Evolutionary conservation across 495 filamentous ascomycete species (phyloP), one percentile per base, ranked within the genome.

Genomic region (Aspergillus cavernicola): DNA sequence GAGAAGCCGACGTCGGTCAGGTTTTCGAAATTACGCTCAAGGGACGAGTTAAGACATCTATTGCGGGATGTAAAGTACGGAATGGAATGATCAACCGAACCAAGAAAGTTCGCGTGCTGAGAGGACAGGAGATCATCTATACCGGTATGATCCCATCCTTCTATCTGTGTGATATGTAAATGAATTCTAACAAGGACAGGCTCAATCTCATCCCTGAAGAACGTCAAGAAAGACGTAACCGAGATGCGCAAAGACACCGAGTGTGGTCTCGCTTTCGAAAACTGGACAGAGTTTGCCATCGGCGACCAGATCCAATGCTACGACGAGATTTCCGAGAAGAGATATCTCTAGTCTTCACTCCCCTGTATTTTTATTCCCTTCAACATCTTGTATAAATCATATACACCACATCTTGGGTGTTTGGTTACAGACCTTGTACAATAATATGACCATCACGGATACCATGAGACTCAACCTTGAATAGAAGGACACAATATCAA

Each of bases 221-320:
- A 92, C 59, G 81, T 87, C 65, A 95, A 97, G 79, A 93, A 95
- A 59, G 89, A 96, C 62, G 85, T 91, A 6, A 73, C 74, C 7
- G 88, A 95, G 62, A 91, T 92, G 83, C 85, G 83, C 60, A 97
- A 95, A 76, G 91, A 89, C 35, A 83, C 75, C 36, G 95, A 99
- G 66, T 99, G 95, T 61, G 95, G 95, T 44, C 86, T 99, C 53
- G 82, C 79, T 32, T 96, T 99, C 61, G 81, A 86, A 7, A 77
- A 72, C 32, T 97, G 89, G 86, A 73, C 83, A 15, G 85, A 80
- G 16, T 89, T 97, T 70, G 63, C 82, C 52, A 76, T 83, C 28
- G 93, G 92, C 20, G 95, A 99, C 71, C 79, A 84, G 58, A 75
- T 97, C 55, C 92, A 96, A 73, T 80, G 82, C 18, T 92, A 92